These are phyloP conservation scores for Fusarium nisikadoi DNA, from an alignment of 2,329 filamentous ascomycete genomes.

Conservation along the genomic window DNA sequence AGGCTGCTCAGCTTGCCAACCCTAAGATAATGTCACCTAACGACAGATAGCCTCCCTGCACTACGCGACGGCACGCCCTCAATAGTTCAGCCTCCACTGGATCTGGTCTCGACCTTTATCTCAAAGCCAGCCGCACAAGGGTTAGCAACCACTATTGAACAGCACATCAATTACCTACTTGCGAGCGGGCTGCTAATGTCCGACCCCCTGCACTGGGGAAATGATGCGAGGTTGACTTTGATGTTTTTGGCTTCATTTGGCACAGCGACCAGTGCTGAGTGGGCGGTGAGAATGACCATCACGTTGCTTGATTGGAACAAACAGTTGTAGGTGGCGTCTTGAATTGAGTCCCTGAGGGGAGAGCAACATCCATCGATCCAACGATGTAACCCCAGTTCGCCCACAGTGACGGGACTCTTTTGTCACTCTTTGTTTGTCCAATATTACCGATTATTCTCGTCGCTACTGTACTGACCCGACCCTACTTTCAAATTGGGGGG, in stretches of 20 bases:
- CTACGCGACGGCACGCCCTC: constrained; percentile 19
- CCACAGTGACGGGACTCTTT: constrained; percentile 22
- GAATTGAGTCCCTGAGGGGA: constrained; percentile 1
- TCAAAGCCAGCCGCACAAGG: constrained; percentile 8
- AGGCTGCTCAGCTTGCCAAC: background rate
- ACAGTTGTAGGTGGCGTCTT: constrained; percentile 22
- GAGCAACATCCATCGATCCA: constrained; percentile 22
- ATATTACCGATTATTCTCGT: constrained; percentile 29
- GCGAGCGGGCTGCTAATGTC: constrained; percentile 22
- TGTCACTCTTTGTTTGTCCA: constrained; percentile 15
- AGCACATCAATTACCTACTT: background rate
- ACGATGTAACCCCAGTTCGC: constrained; percentile 30
- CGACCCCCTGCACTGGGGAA: constrained; percentile 29
- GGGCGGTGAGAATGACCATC: constrained; percentile 13
- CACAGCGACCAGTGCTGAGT: constrained; percentile 9
- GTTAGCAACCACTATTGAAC: constrained; percentile 11
- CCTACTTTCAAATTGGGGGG: background rate
- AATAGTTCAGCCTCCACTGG: constrained; percentile 20
- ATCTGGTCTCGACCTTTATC: constrained; percentile 18
- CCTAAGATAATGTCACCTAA: background rate
- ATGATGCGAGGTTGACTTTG: constrained; percentile 39
- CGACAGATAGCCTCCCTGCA: constrained; percentile 9
- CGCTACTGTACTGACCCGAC: background rate
- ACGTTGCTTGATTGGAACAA: constrained; percentile 28
- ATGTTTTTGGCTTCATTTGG: constrained; percentile 27